Evolutionary conservation across 331 rosid genomes (phyloP), one percentile per base, ranked within the genome.

Genomic region (Rhamnella rubrinervis): DNA sequence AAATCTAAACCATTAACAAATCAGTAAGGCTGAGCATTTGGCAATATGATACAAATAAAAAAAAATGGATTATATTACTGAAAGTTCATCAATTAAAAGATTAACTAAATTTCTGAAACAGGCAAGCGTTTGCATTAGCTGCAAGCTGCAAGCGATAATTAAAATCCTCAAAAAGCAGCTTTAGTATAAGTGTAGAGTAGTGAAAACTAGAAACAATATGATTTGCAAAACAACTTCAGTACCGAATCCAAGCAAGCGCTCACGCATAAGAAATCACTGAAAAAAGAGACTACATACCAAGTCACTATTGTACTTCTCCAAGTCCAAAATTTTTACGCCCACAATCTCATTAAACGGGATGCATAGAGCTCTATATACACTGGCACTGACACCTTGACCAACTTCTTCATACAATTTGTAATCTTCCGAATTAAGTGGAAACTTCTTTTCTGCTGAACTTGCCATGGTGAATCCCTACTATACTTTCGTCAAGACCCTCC

Each of bases 351-450:
- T 55, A 26, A 76, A 69, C 50, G 81, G 81, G 35, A 71, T 44
- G 65, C 85, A 81, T 63, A 81, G 81, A 62, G 85, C 85, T 65
- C 77, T 76, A 62, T 67, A 52, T 26, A 81, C 85, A 31, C 62
- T 61, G 61, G 85, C 85, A 65, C 85, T 81, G 40, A 81, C 81
- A 18, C 81, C 85, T 58, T 76, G 74, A 50, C 85, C 85, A 25
- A 72, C 78, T 65, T 79, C 78, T 44, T 79, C 84, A 50, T 78
- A 72, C 73, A 78, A 38, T 14, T 57, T 72, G 46, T 68, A 78
- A 55, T 82, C 79, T 28, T 51, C 65, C n/a, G 81, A 47, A 67
- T 57, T 65, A 35, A 79, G 23, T 2, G 79, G 84, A 55, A 57
- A 83, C 9, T 38, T 72, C 70, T 64, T 79, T 15, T 77, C 16